phyloP scores from a whole-genome alignment of 306 rosid species.

The Vigna radiata region DNA sequence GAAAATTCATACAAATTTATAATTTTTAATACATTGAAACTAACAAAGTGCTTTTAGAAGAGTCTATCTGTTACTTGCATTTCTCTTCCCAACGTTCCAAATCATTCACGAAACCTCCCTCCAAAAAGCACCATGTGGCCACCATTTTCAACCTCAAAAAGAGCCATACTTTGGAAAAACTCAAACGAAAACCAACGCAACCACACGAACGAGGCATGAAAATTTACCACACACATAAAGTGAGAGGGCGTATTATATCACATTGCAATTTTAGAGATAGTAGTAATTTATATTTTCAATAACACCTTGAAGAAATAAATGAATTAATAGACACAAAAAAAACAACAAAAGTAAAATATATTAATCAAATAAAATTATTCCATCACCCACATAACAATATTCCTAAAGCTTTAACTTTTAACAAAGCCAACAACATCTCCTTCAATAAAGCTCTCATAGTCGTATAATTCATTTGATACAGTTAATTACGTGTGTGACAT shows the following conservation, averaged over 20 bases:
- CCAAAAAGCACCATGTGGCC: slow-evolving; percentile 4
- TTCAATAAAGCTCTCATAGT: neutral
- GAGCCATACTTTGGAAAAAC: slow-evolving; percentile 20
- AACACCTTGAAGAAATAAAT: neutral
- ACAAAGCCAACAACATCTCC: neutral
- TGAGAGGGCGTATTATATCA: neutral
- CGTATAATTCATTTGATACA: neutral
- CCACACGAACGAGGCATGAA: neutral
- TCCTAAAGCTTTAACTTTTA: neutral
- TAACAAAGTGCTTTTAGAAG: too few species aligned
- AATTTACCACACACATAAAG: neutral
- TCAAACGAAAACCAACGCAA: slow-evolving; percentile 36
- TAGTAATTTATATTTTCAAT: neutral
- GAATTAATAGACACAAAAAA: neutral
- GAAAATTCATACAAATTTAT: too few species aligned
- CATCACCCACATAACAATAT: neutral
- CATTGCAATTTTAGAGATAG: neutral
- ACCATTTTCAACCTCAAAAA: neutral
- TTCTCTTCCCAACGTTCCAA: neutral
- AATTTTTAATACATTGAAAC: too few species aligned
- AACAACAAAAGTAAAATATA: neutral
- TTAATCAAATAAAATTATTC: neutral
- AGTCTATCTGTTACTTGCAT: too few species aligned
- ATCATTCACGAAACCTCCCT: slow-evolving; percentile 7
- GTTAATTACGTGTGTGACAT: neutral